Evolutionary conservation across 805 yeast genomes (phyloP).

Genomic region (Metschnikowia bowlesiae): DNA sequence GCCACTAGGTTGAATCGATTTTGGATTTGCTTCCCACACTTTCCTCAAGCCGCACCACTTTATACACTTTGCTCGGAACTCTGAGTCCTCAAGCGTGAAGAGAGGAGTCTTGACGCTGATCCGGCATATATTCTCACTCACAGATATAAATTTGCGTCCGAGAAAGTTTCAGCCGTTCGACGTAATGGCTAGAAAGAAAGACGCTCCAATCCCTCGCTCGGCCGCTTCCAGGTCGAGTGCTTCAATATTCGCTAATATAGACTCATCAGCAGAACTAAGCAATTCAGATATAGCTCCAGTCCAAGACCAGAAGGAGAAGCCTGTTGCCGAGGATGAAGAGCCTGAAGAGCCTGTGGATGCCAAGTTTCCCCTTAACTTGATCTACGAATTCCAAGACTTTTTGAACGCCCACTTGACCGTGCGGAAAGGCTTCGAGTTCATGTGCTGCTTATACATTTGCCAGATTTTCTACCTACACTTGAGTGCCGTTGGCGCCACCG

Average conservation of each 20-base stretch:
- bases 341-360: conserved; percentile 6
- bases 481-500: conserved; percentile 16
- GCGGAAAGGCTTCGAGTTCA: conserved; percentile 29
- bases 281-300: not conserved
- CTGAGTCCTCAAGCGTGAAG: no score
- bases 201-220: conserved; percentile 1
- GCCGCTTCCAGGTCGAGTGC: conserved; percentile 17
- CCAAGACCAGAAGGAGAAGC: not conserved
- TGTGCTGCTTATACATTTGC: conserved; percentile 25
- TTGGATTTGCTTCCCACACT: no score
- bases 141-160: conserved; percentile 2
- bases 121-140: not conserved
- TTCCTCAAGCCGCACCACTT: no score
- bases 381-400: conserved; percentile 35
- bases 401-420: conserved; percentile 31
- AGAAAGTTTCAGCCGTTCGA: not conserved
- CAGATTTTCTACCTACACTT: conserved; percentile 29
- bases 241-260: conserved; percentile 10
- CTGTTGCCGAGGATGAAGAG: not conserved
- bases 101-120: no score
- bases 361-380: conserved; percentile 13
- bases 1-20: no score
- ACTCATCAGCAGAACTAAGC: conserved; percentile 3
- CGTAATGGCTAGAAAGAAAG: conserved; percentile 17
- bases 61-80: no score